These are phyloP conservation scores for Lipomyces kockii DNA, from an alignment of 805 yeast species.

Conservation along the genomic window DNA sequence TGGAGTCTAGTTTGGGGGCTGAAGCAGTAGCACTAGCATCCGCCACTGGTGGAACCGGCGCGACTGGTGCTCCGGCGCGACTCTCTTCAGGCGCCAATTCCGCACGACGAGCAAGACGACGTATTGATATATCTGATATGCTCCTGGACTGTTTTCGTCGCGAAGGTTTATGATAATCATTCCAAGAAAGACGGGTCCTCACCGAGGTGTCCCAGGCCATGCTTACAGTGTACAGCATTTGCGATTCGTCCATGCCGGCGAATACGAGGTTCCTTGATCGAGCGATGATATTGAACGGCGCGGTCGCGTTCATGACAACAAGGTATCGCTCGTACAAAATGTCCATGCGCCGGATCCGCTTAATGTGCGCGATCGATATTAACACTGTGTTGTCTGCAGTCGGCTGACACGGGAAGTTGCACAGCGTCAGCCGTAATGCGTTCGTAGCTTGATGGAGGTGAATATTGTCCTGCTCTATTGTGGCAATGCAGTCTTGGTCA, in stretches of 20 bases:
- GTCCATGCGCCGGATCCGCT: conserved; percentile 7
- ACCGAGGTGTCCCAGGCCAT: conserved; percentile 17
- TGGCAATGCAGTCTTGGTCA: conserved; percentile 5
- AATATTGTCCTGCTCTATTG: not conserved
- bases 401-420: conserved; percentile 21
- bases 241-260: conserved; percentile 25
- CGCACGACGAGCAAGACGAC: not conserved
- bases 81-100: not conserved
- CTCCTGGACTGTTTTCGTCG: not conserved
- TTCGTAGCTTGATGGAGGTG: conserved; percentile 21
- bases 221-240: conserved; percentile 16
- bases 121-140: not conserved
- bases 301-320: conserved; percentile 24
- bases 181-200: conserved; percentile 18
- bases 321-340: conserved; percentile 15
- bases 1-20: not conserved
- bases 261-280: conserved; percentile 14
- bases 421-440: conserved; percentile 17
- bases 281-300: conserved; percentile 20
- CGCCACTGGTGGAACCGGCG: not conserved
- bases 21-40: not conserved
- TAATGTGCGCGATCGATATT: conserved; percentile 16
- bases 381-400: conserved; percentile 20
- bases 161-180: not conserved
- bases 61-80: not conserved